These are phyloP conservation scores for Fusarium oxysporum DNA, from an alignment of 2,329 filamentous ascomycete species.

Conservation along the genomic window DNA sequence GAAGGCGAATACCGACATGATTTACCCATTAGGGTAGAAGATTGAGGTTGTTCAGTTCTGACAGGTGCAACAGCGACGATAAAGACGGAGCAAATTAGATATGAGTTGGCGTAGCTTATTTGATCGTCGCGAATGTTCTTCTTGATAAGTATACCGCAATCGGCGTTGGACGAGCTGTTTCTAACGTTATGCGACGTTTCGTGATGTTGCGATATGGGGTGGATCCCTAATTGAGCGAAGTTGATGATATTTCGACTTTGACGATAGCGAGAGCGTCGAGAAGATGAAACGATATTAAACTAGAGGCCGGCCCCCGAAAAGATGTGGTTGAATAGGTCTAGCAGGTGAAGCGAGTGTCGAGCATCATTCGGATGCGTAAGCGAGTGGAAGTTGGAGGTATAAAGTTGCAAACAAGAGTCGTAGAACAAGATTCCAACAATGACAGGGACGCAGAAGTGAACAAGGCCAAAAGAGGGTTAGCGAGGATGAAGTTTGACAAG, in stretches of 20 bases:
- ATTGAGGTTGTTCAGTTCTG: constrained; percentile 1
- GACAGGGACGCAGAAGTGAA: constrained; percentile 4
- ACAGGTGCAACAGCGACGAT: not conserved
- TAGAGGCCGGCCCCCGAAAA: constrained; percentile 5
- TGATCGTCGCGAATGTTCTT: not conserved
- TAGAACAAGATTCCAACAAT: constrained; percentile 15
- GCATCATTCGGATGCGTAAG: constrained; percentile 36
- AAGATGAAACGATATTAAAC: not conserved
- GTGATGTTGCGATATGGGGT: constrained; percentile 26
- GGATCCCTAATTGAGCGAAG: constrained; percentile 20
- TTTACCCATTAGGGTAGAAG: constrained; percentile 50
- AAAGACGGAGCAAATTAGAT: not conserved
- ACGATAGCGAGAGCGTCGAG: constrained; percentile 7
- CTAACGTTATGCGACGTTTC: constrained; percentile 8
- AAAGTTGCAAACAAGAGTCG: constrained; percentile 27
- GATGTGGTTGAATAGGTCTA: constrained; percentile 6
- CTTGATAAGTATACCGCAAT: not conserved
- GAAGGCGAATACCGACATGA: constrained; percentile 48
- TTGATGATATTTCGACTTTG: constrained; percentile 7
- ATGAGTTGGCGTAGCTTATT: not conserved
- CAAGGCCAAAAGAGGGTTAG: constrained; percentile 35
- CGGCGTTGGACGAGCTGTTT: not conserved
- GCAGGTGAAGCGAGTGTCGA: constrained; percentile 37
- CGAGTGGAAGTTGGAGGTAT: constrained; percentile 21
- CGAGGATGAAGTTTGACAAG: constrained; percentile 22